Evolutionary conservation across 2,329 filamentous ascomycete species (phyloP), one percentile per base, ranked within the genome.

Genomic region (Blastomyces gilchristii): DNA sequence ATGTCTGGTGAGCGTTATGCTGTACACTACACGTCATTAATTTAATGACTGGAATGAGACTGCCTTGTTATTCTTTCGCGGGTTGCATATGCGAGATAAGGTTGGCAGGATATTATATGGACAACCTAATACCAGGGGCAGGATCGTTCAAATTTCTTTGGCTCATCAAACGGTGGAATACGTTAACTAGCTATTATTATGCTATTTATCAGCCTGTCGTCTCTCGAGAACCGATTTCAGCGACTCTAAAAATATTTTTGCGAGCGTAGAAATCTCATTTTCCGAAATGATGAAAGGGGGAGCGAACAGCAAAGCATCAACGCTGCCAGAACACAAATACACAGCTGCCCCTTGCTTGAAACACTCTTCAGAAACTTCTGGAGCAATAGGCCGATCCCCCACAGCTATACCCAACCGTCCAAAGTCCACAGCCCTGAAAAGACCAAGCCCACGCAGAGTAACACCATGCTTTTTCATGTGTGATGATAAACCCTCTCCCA

Each of bases 251-350:
- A 61, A 61, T 14, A 41, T 61, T 22, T 45, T 25, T 37, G 50
- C 49, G 1, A 61, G 31, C 18, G 31, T 45, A n/a, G n/a, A 53
- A 39, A 61, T 45, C 50, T 61, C 60, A 11, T 54, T 37, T 39
- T 61, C 60, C 18, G 41, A 41, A 28, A 61, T 61, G n/a, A 61
- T 54, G 39, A 61, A 61, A 2, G 60, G 60, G 9, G 60, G 60
- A 34, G 60, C 60, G 37, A 61, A 61, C 3, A 61, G 28, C 28
- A 61, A 14, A n/a, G 60, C 60, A 61, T 61, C 60, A 41, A 61
- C 60, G 1, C 49, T 39, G 12, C 39, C 31, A n/a, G 60, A 61
- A 39, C 60, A 61, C 47, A 61, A 54, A 54, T 61, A 61, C 11
- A 61, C 60, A 22, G 60, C 60, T 12, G 60, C 60, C 25, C 60